These are phyloP conservation scores for Curvularia verruculosa DNA, from an alignment of 2,329 filamentous ascomycete genomes.

Conservation along the genomic window DNA sequence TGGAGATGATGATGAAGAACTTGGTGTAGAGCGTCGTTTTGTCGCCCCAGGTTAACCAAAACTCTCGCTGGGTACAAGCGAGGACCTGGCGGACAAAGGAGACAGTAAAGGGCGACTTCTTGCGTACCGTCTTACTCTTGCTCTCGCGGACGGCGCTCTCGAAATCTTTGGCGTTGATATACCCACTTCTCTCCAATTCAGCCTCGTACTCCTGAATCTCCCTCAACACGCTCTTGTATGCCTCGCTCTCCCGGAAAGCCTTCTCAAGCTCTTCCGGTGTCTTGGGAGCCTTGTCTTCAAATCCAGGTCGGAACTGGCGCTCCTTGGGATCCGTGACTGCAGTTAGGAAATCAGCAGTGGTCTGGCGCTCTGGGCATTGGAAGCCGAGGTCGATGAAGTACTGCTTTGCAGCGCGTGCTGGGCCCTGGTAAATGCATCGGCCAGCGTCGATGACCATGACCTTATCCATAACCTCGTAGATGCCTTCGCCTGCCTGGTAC, in stretches of 20 bases:
- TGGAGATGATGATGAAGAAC: conserved; percentile 76
- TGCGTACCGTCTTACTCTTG: conserved; percentile 68
- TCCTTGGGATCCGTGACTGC: conserved; percentile 76
- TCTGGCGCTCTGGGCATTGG: conserved; percentile 65
- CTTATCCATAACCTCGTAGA: conserved; percentile 79
- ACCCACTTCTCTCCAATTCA: conserved; percentile 62
- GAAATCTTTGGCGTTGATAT: conserved; percentile 68
- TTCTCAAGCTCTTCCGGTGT: conserved; percentile 71
- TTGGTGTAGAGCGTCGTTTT: conserved; percentile 74
- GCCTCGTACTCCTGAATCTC: conserved; percentile 68
- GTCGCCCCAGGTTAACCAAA: conserved; percentile 80
- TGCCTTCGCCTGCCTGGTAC: conserved; percentile 73
- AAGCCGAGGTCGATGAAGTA: conserved; percentile 73
- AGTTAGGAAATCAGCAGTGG: conserved; percentile 79
- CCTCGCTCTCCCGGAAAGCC: conserved; percentile 68
- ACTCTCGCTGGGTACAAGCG: conserved; percentile 72
- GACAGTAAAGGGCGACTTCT: conserved; percentile 77
- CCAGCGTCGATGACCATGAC: conserved; percentile 78
- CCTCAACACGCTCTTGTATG: conserved; percentile 64
- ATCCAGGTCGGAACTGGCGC: conserved; percentile 65
- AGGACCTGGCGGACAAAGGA: conserved; percentile 74
- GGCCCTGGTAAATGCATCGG: conserved; percentile 71
- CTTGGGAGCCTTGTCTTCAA: conserved; percentile 69
- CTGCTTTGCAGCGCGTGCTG: conserved; percentile 63
- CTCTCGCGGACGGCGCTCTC: conserved; percentile 68